phyloP scores from a whole-genome alignment of 257 asterid species.

The Fraxinus anomala region DNA sequence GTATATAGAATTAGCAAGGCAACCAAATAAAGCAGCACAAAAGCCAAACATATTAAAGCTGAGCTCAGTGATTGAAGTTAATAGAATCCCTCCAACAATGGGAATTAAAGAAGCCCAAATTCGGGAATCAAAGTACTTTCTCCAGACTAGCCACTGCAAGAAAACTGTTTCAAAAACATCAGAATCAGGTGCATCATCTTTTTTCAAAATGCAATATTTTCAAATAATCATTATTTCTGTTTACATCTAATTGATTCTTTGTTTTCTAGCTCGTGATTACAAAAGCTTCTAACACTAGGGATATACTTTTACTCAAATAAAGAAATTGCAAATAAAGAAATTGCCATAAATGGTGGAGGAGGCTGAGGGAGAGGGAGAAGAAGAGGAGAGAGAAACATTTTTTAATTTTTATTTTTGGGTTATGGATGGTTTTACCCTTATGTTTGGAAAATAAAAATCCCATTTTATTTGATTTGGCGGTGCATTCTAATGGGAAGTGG shows the following conservation, averaged over 20 bases:
- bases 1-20: slow-evolving; percentile 58
- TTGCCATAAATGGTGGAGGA: too few relatives aligned
- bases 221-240: not conserved
- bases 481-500: too few relatives aligned
- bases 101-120: slow-evolving; percentile 53
- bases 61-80: slow-evolving; percentile 51
- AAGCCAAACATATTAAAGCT: slow-evolving; percentile 47
- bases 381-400: too few relatives aligned
- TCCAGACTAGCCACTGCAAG: slow-evolving; percentile 58
- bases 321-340: too few relatives aligned
- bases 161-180: slow-evolving; percentile 33
- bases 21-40: slow-evolving; percentile 55
- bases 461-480: too few relatives aligned
- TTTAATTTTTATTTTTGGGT: too few relatives aligned
- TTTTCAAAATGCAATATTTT: not conserved
- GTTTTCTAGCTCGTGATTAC: not conserved
- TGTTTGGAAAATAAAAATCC: too few relatives aligned
- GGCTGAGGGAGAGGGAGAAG: too few relatives aligned
- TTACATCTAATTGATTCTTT: not conserved
- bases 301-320: not conserved
- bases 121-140: slow-evolving; percentile 46
- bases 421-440: too few relatives aligned
- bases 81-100: slow-evolving; percentile 58
- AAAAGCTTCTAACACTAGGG: not conserved
- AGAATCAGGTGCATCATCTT: not conserved